Percentiles rank a stretch among this genome's conserved stretches.
Conservation (phyloP, 345 rosid genomes). For the Hypericum androsaemum region DNA sequence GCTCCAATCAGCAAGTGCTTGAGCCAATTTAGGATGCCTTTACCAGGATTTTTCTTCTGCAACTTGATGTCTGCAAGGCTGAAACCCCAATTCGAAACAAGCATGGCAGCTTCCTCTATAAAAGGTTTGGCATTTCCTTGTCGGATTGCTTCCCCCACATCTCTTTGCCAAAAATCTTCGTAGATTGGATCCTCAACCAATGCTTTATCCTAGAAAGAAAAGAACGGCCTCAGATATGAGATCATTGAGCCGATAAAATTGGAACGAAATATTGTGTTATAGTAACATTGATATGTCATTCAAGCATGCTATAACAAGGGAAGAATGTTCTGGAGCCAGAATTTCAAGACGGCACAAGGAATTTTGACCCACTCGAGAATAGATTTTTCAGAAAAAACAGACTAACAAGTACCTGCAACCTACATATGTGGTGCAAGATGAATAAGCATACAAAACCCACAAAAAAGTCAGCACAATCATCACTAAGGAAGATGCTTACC, state of each 20-base stretch:
- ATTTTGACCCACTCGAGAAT: too few relatives aligned
- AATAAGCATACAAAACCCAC: neutral
- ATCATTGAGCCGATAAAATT: too few relatives aligned
- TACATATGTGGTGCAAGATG: neutral
- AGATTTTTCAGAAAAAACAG: too few relatives aligned
- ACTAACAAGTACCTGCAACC: too few relatives aligned
- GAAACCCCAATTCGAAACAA: slow-evolving; percentile 65
- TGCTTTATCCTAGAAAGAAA: slow-evolving; percentile 44
- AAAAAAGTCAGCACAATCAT: neutral
- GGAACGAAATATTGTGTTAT: too few relatives aligned
- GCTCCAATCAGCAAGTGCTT: slow-evolving; percentile 25
- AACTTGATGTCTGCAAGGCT: slow-evolving; percentile 48
- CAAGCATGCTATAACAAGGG: too few relatives aligned
- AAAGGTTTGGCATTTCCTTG: slow-evolving; percentile 56
- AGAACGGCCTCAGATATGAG: neutral
- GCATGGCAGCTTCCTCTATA: slow-evolving; percentile 53
- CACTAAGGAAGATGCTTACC: slow-evolving; percentile 26
- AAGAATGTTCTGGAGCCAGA: too few relatives aligned
- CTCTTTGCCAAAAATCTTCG: slow-evolving; percentile 71
- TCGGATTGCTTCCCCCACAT: slow-evolving; percentile 60
- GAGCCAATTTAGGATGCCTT: slow-evolving; percentile 35
- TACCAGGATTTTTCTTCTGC: slow-evolving; percentile 38
- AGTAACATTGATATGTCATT: too few relatives aligned
- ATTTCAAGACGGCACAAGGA: too few relatives aligned
- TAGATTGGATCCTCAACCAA: slow-evolving; percentile 57